Percentiles rank a stretch among this genome's conserved stretches.
These are phyloP conservation scores for Neofusicoccum parvum DNA, from an alignment of 2,329 filamentous ascomycete genomes.

Conservation along the genomic window DNA sequence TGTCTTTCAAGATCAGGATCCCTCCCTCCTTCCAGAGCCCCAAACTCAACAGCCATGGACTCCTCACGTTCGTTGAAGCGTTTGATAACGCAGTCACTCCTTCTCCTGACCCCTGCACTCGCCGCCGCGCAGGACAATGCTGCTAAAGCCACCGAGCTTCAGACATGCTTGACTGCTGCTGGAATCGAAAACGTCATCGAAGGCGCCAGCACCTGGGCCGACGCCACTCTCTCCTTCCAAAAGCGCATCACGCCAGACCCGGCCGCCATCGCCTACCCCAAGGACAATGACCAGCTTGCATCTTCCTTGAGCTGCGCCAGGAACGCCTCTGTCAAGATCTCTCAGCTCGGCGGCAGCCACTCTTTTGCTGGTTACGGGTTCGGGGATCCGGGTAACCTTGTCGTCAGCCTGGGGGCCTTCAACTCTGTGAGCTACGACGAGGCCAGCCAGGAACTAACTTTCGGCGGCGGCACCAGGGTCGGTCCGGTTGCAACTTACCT, in stretches of 20 bases:
- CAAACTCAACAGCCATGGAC: neutral
- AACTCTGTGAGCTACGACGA: constrained; percentile 23
- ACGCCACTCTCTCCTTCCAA: constrained; percentile 23
- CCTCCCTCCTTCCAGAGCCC: neutral
- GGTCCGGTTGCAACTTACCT: constrained; percentile 26
- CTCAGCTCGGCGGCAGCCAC: constrained; percentile 25
- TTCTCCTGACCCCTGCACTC: neutral
- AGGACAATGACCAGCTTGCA: constrained; percentile 22
- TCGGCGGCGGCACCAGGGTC: constrained; percentile 26
- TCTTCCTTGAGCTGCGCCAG: constrained; percentile 24
- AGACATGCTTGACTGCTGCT: constrained; percentile 21
- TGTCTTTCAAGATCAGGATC: neutral
- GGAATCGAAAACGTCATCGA: constrained; percentile 18
- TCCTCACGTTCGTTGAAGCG: constrained; percentile 4
- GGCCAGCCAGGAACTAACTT: constrained; percentile 22
- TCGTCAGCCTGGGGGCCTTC: constrained; percentile 26
- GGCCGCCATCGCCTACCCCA: constrained; percentile 23
- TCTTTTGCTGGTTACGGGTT: constrained; percentile 27
- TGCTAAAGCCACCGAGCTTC: constrained; percentile 18
- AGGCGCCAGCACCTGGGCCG: constrained; percentile 22
- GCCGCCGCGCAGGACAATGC: neutral
- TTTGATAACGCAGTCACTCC: neutral
- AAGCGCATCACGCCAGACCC: constrained; percentile 26
- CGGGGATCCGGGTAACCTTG: constrained; percentile 24
- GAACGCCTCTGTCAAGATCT: constrained; percentile 24